Conservation (phyloP, 108 stramenopile species). For the Cyclostephanos tholiformis region DNA sequence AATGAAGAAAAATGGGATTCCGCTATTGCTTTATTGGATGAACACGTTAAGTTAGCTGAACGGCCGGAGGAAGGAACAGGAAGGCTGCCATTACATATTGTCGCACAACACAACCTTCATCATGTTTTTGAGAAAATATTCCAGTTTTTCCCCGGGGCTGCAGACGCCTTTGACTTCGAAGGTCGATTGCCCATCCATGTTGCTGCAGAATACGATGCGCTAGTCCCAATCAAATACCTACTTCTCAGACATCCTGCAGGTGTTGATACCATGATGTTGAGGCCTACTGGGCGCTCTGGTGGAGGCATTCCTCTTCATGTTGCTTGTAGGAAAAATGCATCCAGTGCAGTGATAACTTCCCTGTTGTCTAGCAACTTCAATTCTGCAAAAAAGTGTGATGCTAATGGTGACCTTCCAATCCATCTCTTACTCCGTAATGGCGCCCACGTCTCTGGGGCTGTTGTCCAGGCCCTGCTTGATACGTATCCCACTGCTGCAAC, state of each 20-base stretch:
- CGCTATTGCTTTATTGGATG: slow-evolving; percentile 36
- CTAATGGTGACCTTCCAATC: slow-evolving; percentile 52
- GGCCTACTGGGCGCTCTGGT: slow-evolving; percentile 41
- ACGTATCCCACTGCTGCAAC: slow-evolving; percentile 48
- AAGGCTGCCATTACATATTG: slow-evolving; percentile 80
- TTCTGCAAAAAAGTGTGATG: slow-evolving; percentile 47
- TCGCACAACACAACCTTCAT: slow-evolving; percentile 68
- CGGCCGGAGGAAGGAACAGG: slow-evolving; percentile 57
- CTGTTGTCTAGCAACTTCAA: slow-evolving; percentile 43
- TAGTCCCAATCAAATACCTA: slow-evolving; percentile 45
- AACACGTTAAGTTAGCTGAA: slow-evolving; percentile 37
- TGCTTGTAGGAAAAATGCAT: slow-evolving; percentile 44
- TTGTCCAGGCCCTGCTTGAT: slow-evolving; percentile 48
- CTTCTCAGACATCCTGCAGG: slow-evolving; percentile 41
- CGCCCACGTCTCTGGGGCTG: slow-evolving; percentile 31
- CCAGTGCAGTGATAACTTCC: slow-evolving; percentile 42
- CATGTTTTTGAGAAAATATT: slow-evolving; percentile 73
- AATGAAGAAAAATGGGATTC: slow-evolving; percentile 43
- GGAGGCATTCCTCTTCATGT: slow-evolving; percentile 53
- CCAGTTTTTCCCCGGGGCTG: slow-evolving; percentile 69
- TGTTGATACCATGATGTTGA: slow-evolving; percentile 52
- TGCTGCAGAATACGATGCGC: slow-evolving; percentile 75
- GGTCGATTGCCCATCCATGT: slow-evolving; percentile 89
- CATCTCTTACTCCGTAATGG: slow-evolving; percentile 52
- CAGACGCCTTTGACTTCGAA: slow-evolving; percentile 73